Evolutionary conservation across 2,329 filamentous ascomycete species (phyloP), one percentile per base, ranked within the genome.

Genomic region (Mariannaea sp.): DNA sequence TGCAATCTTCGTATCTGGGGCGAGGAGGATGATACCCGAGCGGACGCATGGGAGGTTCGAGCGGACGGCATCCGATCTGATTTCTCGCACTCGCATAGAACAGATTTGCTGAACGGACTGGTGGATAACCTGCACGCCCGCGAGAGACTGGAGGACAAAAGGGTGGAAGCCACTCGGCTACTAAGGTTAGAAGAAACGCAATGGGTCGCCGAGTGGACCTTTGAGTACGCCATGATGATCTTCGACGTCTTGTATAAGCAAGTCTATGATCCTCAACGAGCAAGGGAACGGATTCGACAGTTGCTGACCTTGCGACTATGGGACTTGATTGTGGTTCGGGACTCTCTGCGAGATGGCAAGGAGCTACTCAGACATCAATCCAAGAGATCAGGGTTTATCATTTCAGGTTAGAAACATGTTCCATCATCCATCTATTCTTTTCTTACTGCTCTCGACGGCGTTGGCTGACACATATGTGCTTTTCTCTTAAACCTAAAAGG

Each of bases 121-220:
- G 32, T 62, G 16, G 50, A 41, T 10, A 24, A 20, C 16, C 20
- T 57, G 29, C 52, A 30, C 3, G 12, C 24, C 3, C 49, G 53
- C 8, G 57, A 65, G 30, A 10, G 14, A 12, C 4, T 24, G 16
- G 51, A 59, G 20, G 56, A 60, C 24, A 38, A 20, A 16, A 42
- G 19, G 5, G 26, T 50, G n/a, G 58, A 56, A 26, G 29, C 9
- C 4, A 26, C n/a, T 8, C 53, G 57, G 24, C 22, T 48, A 13
- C 19, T 36, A 7, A 56, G 60, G 30, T 26, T 61, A 1, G 62
- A 69, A 35, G 65, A 69, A 54, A 60, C 67, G 3, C 62, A 67
- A 35, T 62, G 57, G 57, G 65, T 57, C 9, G 52, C 42, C 13
- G 62, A 69, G 26, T 69, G 67, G 64, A 68, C 67, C 24, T 41